These are phyloP conservation scores for Calonectria pseudoreteaudii DNA, from an alignment of 2,329 filamentous ascomycete genomes.

Conservation along the genomic window DNA sequence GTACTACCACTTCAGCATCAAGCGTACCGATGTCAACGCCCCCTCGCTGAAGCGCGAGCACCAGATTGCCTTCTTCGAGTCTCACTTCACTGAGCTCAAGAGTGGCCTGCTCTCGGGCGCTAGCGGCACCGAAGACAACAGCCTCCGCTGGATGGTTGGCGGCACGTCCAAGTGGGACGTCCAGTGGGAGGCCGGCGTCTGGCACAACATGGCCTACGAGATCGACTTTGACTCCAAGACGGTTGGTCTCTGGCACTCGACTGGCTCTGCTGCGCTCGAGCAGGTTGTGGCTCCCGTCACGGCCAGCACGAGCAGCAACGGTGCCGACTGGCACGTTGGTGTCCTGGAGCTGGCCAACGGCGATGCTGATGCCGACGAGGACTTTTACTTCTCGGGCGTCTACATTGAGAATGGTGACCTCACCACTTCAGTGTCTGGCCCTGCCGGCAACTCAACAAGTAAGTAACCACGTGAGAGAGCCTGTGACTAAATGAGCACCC, in stretches of 20 bases:
- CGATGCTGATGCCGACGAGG: slow-evolving; percentile 67
- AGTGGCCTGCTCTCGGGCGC: slow-evolving; percentile 56
- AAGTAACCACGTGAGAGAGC: not conserved
- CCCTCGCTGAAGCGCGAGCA: slow-evolving; percentile 74
- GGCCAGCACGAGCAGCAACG: slow-evolving; percentile 73
- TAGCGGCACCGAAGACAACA: slow-evolving; percentile 57
- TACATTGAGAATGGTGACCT: slow-evolving; percentile 68
- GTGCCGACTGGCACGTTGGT: slow-evolving; percentile 79
- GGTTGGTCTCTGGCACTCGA: slow-evolving; percentile 78
- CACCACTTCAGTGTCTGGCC: slow-evolving; percentile 40
- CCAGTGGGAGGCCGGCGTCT: slow-evolving; percentile 70
- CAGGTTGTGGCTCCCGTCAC: slow-evolving; percentile 71
- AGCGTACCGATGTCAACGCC: slow-evolving; percentile 68
- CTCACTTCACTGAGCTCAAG: slow-evolving; percentile 81
- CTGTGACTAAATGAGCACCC: not conserved
- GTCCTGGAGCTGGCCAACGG: slow-evolving; percentile 73
- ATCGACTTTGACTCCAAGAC: slow-evolving; percentile 74
- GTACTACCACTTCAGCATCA: slow-evolving; percentile 80
- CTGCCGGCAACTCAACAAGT: slow-evolving; percentile 10
- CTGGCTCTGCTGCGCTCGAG: slow-evolving; percentile 68
- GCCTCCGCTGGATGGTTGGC: slow-evolving; percentile 74
- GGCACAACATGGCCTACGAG: slow-evolving; percentile 82
- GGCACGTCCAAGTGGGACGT: slow-evolving; percentile 72
- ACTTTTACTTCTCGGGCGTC: slow-evolving; percentile 79
- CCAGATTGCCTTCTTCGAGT: slow-evolving; percentile 73